Evolutionary conservation across 1,284 basidiomycete species (phyloP).

Genomic region (Naganishia cerealis): DNA sequence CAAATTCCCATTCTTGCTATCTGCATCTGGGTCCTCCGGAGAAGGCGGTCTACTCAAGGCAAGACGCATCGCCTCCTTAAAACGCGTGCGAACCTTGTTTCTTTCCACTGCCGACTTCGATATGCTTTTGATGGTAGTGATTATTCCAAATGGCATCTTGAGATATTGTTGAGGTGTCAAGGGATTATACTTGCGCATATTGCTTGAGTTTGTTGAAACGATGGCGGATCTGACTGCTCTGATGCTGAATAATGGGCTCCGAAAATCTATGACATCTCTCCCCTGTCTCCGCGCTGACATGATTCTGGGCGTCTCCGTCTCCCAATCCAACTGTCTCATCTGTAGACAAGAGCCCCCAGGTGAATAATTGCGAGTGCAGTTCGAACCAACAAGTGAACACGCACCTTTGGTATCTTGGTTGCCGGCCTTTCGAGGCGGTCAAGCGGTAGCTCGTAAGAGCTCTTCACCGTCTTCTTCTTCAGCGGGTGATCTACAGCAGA

Average conservation of each 20-base stretch:
- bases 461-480: slow-evolving; percentile 25
- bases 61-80: slow-evolving; percentile 32
- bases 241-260: slow-evolving; percentile 18
- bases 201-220: background rate
- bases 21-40: background rate
- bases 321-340: slow-evolving; percentile 28
- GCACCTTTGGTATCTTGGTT: slow-evolving; percentile 2
- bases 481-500: slow-evolving; percentile 12
- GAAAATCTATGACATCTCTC: slow-evolving; percentile 13
- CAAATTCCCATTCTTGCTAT: background rate
- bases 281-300: slow-evolving; percentile 17
- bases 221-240: slow-evolving; percentile 8
- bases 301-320: slow-evolving; percentile 16
- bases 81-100: slow-evolving; percentile 32
- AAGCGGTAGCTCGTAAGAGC: slow-evolving; percentile 24
- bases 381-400: background rate
- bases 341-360: background rate
- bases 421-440: slow-evolving; percentile 4
- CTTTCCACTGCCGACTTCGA: slow-evolving; percentile 32
- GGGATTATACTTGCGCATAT: slow-evolving; percentile 11
- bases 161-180: slow-evolving; percentile 9
- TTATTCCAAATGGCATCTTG: slow-evolving; percentile 28
- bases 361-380: background rate
- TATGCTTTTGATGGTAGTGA: slow-evolving; percentile 33
- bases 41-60: slow-evolving; percentile 22